Conservation (phyloP, 1,284 basidiomycete species). For the Ceratorhiza oryzae-sativae region DNA sequence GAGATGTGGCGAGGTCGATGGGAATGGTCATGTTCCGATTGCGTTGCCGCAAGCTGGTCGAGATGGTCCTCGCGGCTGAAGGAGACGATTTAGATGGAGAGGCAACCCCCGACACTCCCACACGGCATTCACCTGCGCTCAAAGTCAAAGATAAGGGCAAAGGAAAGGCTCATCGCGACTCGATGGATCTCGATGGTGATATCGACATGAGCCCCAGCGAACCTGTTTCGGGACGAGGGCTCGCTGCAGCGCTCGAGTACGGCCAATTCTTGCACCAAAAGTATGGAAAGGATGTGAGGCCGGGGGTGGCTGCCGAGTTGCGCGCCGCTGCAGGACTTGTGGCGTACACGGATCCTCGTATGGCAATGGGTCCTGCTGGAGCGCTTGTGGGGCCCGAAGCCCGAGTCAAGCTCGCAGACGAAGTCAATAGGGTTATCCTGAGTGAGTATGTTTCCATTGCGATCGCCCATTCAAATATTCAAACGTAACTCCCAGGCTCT, state of each 20-base stretch:
- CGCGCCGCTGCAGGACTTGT: conserved; percentile 78
- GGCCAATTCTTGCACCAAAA: conserved; percentile 72
- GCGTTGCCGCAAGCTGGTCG: conserved; percentile 81
- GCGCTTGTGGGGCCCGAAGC: conserved; percentile 72
- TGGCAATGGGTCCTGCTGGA: conserved; percentile 54
- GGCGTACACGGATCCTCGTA: conserved; percentile 75
- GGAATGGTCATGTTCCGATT: conserved; percentile 62
- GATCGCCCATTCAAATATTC: conserved; percentile 1
- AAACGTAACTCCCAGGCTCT: conserved; percentile 62
- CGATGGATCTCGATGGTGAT: conserved; percentile 48
- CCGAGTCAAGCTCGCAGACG: conserved; percentile 69
- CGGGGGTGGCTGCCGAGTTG: conserved; percentile 68
- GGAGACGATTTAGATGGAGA: conserved; percentile 38
- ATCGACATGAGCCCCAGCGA: conserved; percentile 26
- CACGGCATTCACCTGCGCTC: conserved; percentile 32
- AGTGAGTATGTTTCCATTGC: conserved; percentile 59
- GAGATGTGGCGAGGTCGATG: neutral
- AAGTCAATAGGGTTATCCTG: conserved; percentile 80
- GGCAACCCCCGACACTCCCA: conserved; percentile 28
- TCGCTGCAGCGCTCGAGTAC: conserved; percentile 70
- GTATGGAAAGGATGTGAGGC: conserved; percentile 65
- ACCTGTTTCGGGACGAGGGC: conserved; percentile 58
- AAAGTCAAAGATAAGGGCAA: conserved; percentile 29
- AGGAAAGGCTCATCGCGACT: conserved; percentile 58
- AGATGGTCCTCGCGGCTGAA: conserved; percentile 69